Conservation (phyloP, 352 stramenopile genomes). For the Phytophthora tentaculata region DNA sequence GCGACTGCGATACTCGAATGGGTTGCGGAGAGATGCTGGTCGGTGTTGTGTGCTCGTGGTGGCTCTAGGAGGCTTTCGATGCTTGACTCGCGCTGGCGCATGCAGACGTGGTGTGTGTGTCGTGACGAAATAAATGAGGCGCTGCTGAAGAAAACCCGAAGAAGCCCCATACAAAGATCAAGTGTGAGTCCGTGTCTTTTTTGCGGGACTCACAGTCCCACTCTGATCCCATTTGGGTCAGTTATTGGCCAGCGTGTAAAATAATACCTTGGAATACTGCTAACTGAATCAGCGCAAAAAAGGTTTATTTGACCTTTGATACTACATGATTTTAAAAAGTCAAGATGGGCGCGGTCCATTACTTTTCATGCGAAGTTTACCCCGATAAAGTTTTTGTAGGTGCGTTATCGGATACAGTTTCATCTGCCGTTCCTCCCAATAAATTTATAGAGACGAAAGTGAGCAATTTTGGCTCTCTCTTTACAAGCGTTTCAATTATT, state of each 20-base stretch:
- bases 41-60: slow-evolving; percentile 9
- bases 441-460: background rate
- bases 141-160: slow-evolving; percentile 22
- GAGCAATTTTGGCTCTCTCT: background rate
- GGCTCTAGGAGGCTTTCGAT: slow-evolving; percentile 7
- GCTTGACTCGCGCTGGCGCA: slow-evolving; percentile 1
- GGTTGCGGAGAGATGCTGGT: slow-evolving; percentile 14
- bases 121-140: slow-evolving; percentile 18
- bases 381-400: background rate
- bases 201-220: slow-evolving; percentile 14
- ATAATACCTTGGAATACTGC: background rate
- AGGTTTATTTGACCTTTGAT: background rate
- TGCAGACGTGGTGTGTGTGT: slow-evolving; percentile 1
- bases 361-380: no score
- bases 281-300: background rate
- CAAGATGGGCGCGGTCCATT: background rate
- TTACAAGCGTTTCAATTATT: background rate
- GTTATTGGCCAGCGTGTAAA: background rate
- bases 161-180: slow-evolving; percentile 12
- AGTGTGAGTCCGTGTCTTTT: slow-evolving; percentile 20
- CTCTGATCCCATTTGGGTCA: background rate
- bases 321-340: background rate
- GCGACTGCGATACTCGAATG: slow-evolving; percentile 15
- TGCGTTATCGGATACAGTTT: background rate
- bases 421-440: background rate